A percentile compares a stretch with the other conserved stretches of the same genome.
These are phyloP conservation scores for Metschnikowia shivogae DNA, from an alignment of 805 yeast genomes.

Conservation along the genomic window DNA sequence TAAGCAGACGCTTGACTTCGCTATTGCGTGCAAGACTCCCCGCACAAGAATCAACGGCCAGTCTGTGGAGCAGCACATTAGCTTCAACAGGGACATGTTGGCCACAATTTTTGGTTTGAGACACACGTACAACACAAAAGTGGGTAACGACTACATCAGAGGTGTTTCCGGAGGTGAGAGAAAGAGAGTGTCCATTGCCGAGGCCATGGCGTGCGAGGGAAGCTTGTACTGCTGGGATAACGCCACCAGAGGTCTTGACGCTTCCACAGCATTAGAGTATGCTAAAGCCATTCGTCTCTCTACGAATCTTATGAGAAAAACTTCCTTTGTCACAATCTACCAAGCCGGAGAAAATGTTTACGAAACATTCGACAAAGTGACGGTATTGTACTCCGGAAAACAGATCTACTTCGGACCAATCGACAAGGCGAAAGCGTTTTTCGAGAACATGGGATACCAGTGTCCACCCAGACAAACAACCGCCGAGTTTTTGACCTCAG, in stretches of 20 bases:
- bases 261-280: conserved; percentile 32
- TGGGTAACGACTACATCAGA: conserved; percentile 34
- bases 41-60: conserved; percentile 44
- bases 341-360: conserved; percentile 30
- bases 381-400: conserved; percentile 29
- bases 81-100: conserved; percentile 22
- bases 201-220: conserved; percentile 19
- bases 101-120: conserved; percentile 31
- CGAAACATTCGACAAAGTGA: conserved; percentile 30
- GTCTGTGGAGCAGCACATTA: conserved; percentile 45
- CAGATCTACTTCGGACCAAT: conserved; percentile 67
- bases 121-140: conserved; percentile 28
- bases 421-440: conserved; percentile 50
- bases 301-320: conserved; percentile 18
- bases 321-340: conserved; percentile 19
- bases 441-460: conserved; percentile 59
- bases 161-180: conserved; percentile 45
- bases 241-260: conserved; percentile 32
- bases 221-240: conserved; percentile 30
- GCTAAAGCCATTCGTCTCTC: conserved; percentile 27
- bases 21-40: conserved; percentile 68
- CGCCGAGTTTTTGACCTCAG: conserved; percentile 66
- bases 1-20: conserved; percentile 66
- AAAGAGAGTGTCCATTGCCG: conserved; percentile 28
- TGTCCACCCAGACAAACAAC: conserved; percentile 66